Evolutionary conservation across 805 yeast species (phyloP).

Genomic region (Diddensiella santjacobensis): DNA sequence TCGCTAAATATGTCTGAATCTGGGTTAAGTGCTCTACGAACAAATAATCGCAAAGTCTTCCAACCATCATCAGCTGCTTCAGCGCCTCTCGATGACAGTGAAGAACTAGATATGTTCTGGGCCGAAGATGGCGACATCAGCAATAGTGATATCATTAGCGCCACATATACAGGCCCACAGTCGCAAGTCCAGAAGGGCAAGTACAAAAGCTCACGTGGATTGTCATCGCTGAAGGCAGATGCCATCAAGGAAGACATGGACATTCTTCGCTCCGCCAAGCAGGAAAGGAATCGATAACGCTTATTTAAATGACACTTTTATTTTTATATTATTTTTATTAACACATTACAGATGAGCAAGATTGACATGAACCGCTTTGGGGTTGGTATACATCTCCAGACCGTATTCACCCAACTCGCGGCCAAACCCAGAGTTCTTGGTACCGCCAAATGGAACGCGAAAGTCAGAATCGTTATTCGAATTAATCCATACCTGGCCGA

Average conservation of each 20-base stretch:
- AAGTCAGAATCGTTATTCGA: constrained; percentile 85
- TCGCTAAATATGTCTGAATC: background rate
- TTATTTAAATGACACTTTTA: background rate
- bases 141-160: constrained; percentile 3
- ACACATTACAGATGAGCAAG: constrained; percentile 4
- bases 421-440: constrained; percentile 87
- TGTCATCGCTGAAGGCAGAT: constrained; percentile 3
- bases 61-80: background rate
- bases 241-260: constrained; percentile 7
- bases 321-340: background rate
- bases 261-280: background rate
- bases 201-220: background rate
- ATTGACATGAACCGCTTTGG: constrained; percentile 64
- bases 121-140: constrained; percentile 8
- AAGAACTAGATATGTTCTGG: constrained; percentile 2
- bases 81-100: background rate
- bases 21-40: background rate
- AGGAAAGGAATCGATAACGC: background rate
- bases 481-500: constrained; percentile 93
- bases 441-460: constrained; percentile 90
- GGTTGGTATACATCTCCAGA: constrained; percentile 77
- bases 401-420: constrained; percentile 91
- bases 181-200: constrained; percentile 1
- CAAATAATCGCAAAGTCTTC: background rate
- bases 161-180: constrained; percentile 1